Percentiles rank a stretch among this genome's conserved stretches.
Conservation (phyloP, 768 basidiomycete species). For the Tephrocybe sp. region DNA sequence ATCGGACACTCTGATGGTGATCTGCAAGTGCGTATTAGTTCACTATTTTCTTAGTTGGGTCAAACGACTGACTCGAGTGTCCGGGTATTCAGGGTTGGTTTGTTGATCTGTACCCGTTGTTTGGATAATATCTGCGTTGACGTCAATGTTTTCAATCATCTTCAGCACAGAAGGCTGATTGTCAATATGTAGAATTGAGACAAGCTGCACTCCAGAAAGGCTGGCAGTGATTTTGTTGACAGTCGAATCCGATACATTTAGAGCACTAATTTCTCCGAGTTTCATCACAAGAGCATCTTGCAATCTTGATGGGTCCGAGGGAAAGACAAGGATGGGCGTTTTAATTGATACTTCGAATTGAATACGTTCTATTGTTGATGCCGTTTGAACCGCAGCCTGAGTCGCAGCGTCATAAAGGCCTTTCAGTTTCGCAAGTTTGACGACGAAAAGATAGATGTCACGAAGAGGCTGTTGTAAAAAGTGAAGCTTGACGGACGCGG, state of each 20-base stretch:
- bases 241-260: conserved; percentile 64
- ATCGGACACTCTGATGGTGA: conserved; percentile 75
- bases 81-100: conserved; percentile 57
- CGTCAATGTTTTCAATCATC: conserved; percentile 89
- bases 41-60: not conserved
- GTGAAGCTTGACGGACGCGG: conserved; percentile 89
- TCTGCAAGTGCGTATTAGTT: conserved; percentile 38
- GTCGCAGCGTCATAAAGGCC: conserved; percentile 93
- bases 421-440: conserved; percentile 88
- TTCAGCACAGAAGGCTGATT: conserved; percentile 59
- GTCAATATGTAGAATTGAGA: conserved; percentile 58
- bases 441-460: conserved; percentile 78
- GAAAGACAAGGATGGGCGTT: conserved; percentile 90
- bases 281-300: conserved; percentile 75
- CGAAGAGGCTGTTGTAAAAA: conserved; percentile 92
- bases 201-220: conserved; percentile 80
- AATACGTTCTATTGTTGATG: conserved; percentile 93
- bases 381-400: conserved; percentile 87
- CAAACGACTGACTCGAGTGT: conserved; percentile 60
- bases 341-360: conserved; percentile 88
- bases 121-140: conserved; percentile 70
- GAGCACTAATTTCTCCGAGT: conserved; percentile 86
- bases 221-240: conserved; percentile 69
- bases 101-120: conserved; percentile 51
- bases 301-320: conserved; percentile 60